A percentile compares a stretch with the other conserved stretches of the same genome.
Evolutionary conservation across 2,329 filamentous ascomycete species (phyloP).

Genomic region (Pleomassaria siparia): DNA sequence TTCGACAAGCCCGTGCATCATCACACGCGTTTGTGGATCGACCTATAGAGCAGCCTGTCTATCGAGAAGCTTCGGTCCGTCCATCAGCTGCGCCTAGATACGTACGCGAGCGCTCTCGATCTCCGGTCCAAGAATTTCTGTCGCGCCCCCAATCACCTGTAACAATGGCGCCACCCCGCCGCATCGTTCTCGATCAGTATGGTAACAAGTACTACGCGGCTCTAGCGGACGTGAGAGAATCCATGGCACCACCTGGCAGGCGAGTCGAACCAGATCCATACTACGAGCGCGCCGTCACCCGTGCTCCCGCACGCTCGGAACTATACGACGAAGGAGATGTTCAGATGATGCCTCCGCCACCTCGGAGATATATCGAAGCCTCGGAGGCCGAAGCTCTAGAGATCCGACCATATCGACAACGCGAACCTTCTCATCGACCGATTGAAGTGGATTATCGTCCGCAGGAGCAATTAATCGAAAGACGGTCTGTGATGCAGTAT

Average conservation of each 20-base stretch:
- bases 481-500: conserved; percentile 33
- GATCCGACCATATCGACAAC: conserved; percentile 57
- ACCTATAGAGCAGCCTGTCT: conserved; percentile 35
- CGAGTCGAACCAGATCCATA: conserved; percentile 58
- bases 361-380: conserved; percentile 58
- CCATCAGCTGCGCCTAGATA: conserved; percentile 41
- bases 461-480: conserved; percentile 25
- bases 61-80: conserved; percentile 43
- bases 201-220: conserved; percentile 76
- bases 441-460: conserved; percentile 36
- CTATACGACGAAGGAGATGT: conserved; percentile 45
- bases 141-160: conserved; percentile 40
- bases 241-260: conserved; percentile 54
- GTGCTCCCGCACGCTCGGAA: conserved; percentile 52
- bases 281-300: conserved; percentile 65
- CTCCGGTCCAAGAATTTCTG: conserved; percentile 44
- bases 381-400: conserved; percentile 59
- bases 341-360: conserved; percentile 46
- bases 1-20: conserved; percentile 41
- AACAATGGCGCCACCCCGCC: conserved; percentile 56
- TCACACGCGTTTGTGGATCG: conserved; percentile 48
- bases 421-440: conserved; percentile 60
- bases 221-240: conserved; percentile 53
- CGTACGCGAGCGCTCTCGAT: conserved; percentile 46
- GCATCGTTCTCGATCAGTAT: conserved; percentile 79